A percentile compares a stretch with the other conserved stretches of the same genome.
Conservation (phyloP, 352 stramenopile species). For the Plasmopara muralis region DNA sequence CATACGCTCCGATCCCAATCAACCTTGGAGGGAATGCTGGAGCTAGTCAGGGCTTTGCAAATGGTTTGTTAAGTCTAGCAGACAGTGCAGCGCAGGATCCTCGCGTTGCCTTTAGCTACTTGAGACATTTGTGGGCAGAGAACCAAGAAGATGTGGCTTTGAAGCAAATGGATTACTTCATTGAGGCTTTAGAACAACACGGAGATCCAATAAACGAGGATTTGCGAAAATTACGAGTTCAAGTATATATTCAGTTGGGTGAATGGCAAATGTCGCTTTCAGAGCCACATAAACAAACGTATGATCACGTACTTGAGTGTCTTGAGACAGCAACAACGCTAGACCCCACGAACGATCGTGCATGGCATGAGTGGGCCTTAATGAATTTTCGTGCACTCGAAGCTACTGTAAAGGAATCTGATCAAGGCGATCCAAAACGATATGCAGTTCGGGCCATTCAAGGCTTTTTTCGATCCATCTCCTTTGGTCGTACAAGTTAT, state of each 20-base stretch:
- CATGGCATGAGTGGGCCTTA: constrained; percentile 98
- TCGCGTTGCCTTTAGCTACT: constrained; percentile 73
- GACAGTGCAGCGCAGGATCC: constrained; percentile 69
- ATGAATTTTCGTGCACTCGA: constrained; percentile 93
- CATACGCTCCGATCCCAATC: constrained; percentile 55
- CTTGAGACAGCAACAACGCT: constrained; percentile 76
- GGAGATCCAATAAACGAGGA: constrained; percentile 60
- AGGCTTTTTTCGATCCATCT: constrained; percentile 97
- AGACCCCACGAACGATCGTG: constrained; percentile 91
- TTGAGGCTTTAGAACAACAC: constrained; percentile 67
- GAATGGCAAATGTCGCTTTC: constrained; percentile 79
- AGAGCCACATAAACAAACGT: constrained; percentile 69
- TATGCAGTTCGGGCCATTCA: constrained; percentile 93
- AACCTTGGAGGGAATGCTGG: constrained; percentile 52
- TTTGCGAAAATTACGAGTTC: constrained; percentile 66
- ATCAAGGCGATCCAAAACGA: constrained; percentile 44
- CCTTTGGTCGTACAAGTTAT: constrained; percentile 91
- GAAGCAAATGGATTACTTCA: constrained; percentile 81
- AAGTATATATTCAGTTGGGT: constrained; percentile 81
- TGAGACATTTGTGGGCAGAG: constrained; percentile 78
- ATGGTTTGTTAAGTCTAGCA: constrained; percentile 44
- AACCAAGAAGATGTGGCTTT: constrained; percentile 76
- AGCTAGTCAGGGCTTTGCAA: constrained; percentile 44
- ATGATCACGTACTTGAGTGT: constrained; percentile 73
- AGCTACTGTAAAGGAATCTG: constrained; percentile 43